phyloP scores from a whole-genome alignment of 768 basidiomycete genomes.

The Boletellus sp. region DNA sequence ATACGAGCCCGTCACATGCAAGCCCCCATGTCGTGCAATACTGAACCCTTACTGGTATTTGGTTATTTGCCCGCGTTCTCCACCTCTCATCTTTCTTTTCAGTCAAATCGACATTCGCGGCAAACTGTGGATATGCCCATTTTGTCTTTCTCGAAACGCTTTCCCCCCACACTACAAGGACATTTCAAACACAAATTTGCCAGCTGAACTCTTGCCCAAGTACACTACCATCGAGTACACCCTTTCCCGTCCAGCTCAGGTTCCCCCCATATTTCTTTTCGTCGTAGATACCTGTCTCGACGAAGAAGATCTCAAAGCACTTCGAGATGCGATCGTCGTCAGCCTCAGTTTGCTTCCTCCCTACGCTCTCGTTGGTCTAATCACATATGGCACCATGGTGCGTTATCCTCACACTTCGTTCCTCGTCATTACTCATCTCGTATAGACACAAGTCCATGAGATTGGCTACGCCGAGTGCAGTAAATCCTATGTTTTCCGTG shows the following conservation, averaged over 20 bases:
- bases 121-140: conserved; percentile 99
- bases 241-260: conserved; percentile 83
- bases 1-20: conserved; percentile 98
- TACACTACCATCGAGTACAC: conserved; percentile 99
- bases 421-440: not conserved
- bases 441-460: conserved; percentile 97
- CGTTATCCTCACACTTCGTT: conserved; percentile 16
- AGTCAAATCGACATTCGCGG: conserved; percentile 99
- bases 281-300: conserved; percentile 97
- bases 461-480: conserved; percentile 93
- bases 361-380: conserved; percentile 90
- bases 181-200: conserved; percentile 94
- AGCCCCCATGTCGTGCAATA: conserved; percentile 94
- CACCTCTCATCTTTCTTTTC: conserved; percentile 10
- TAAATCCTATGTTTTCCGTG: conserved; percentile 99
- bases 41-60: conserved; percentile 94
- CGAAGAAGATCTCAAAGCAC: conserved; percentile 92
- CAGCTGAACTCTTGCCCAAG: conserved; percentile 92
- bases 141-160: conserved; percentile 93
- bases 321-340: conserved; percentile 92
- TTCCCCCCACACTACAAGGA: conserved; percentile 99
- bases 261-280: conserved; percentile 95
- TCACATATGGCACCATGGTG: conserved; percentile 98
- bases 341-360: conserved; percentile 91
- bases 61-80: not conserved